Evolutionary conservation across 495 filamentous ascomycete species (phyloP), one percentile per base, ranked within the genome.

Genomic region (Trichoderma virens): DNA sequence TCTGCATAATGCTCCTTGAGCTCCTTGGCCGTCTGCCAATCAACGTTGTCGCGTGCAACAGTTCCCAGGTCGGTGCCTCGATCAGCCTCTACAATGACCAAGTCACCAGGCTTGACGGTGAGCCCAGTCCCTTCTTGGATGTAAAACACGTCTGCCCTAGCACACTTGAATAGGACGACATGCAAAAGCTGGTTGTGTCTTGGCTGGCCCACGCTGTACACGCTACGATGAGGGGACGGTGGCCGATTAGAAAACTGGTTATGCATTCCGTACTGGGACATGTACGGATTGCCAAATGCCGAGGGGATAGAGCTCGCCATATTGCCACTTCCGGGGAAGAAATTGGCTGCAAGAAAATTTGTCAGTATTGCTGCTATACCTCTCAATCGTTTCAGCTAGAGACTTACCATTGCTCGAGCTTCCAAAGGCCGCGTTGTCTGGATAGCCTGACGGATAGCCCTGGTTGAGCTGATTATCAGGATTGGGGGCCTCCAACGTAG

Each of bases 71-170:
- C 95, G 9, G 90, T 95, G 23, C 94, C 94, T 62, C 94, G 90
- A 72, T 98, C 94, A 16, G 94, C 94, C 76, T 98, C 94, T 34
- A 97, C 93, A 66, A 98, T 97, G 61, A 98, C 95, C 62, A 98
- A 77, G 72, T 98, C 94, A 35, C 95, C 95, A 32, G 83, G 83
- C 65, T 92, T 93, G 62, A 97, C 89, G 61, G 90, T 89, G 31
- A 98, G 81, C 2, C 95, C 95, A 14, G 92, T 97, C 54, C 92
- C 92, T 73, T 97, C 92, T 73, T 94, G 92, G 62, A 97, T 89
- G 73, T 96, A 97, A 73, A 97, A 98, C 23, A 98, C 91, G 69
- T 97, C 95, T 54, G 92, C 91, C 64, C 94, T 86, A 27, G 88
- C 87, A 71, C 92, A 96, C 71, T 98, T 98, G 81, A 98, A 98